Base-by-base conservation (phyloP, 2,329 filamentous ascomycete species). In the Reticulascus tulasneorum region DNA sequence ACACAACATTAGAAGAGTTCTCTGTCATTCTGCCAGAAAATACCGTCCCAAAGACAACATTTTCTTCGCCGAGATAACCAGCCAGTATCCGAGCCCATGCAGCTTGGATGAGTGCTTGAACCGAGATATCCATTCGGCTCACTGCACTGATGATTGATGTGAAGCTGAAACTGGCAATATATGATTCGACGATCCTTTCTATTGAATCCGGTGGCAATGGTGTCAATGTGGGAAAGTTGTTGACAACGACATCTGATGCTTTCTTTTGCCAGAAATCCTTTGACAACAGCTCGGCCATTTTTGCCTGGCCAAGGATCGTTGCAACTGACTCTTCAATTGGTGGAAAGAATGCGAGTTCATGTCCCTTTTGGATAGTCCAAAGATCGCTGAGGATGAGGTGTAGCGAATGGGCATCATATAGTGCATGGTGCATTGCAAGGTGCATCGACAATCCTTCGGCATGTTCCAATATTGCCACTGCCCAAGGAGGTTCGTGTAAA, bases 341-440 rank as follows among this genome's bases (percentile, higher is more conserved):
- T 2, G 33, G 24, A 6, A 34, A 27, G 10, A 33, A n/a, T 5
- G 22, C 12, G 2, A 47, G 33, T 6, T 41, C 15, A 8, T 38
- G 29, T 7, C 50, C 50, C 4, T 46, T 35, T 6, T 70, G 24
- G 7, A 55, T 22, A 2, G 29, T 31, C 1, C 50, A 45, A 10
- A 94, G 64, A 47, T 84, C 76, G 1, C 65, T 52, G 3, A 95
- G 59, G 1, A 96, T 70, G 1, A 68, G 52, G 4, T 75, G 66
- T 9, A 96, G 63, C 8, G 87, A 89, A 25, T 78, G 71, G 0
- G 88, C 90, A 62, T 96, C 90, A 47, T 94, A 96, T 0, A 96
- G 65, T 1, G 86, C 85, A 60, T 96, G 90, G 45, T 94, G 84
- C 4, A 88, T 69, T 2, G 66, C 54, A 5, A 79, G 44, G 29